Conservation (phyloP, 2,329 filamentous ascomycete genomes). For the Dichotomopilus funicola region DNA sequence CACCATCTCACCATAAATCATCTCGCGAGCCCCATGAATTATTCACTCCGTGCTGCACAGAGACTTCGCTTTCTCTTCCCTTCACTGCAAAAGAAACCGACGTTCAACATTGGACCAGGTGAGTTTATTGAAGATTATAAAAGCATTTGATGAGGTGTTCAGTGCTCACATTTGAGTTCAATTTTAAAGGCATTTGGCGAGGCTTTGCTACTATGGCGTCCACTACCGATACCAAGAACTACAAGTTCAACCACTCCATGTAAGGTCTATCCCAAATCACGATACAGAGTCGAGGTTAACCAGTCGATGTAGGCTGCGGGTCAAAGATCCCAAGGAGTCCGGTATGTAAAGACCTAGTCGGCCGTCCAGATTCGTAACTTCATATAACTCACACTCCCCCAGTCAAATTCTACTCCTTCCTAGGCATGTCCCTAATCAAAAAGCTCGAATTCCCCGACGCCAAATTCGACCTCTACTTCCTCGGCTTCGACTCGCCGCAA, state of each 20-base stretch:
- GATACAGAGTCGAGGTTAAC: neutral
- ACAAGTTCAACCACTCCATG: slow-evolving; percentile 91
- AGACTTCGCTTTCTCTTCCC: slow-evolving; percentile 13
- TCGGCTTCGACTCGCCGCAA: slow-evolving; percentile 74
- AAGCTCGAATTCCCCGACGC: slow-evolving; percentile 76
- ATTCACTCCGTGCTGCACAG: slow-evolving; percentile 15
- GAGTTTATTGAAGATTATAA: neutral
- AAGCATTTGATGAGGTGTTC: neutral
- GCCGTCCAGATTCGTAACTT: neutral
- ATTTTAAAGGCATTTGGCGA: neutral
- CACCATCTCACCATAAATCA: no score
- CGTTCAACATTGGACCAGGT: neutral
- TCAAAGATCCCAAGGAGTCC: slow-evolving; percentile 85
- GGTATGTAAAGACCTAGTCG: slow-evolving; percentile 37
- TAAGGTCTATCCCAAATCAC: slow-evolving; percentile 29
- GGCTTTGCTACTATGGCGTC: slow-evolving; percentile 51
- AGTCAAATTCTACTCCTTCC: slow-evolving; percentile 90
- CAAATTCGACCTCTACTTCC: slow-evolving; percentile 94
- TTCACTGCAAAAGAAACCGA: slow-evolving; percentile 7
- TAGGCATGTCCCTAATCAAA: slow-evolving; percentile 79
- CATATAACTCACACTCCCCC: slow-evolving; percentile 7
- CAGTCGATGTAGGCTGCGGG: slow-evolving; percentile 62
- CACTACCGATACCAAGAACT: slow-evolving; percentile 66
- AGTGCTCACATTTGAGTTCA: neutral
- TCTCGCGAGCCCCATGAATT: slow-evolving; percentile 13